These are phyloP conservation scores for Fonsecaea pedrosoi DNA, from an alignment of 2,329 filamentous ascomycete species.

Conservation along the genomic window DNA sequence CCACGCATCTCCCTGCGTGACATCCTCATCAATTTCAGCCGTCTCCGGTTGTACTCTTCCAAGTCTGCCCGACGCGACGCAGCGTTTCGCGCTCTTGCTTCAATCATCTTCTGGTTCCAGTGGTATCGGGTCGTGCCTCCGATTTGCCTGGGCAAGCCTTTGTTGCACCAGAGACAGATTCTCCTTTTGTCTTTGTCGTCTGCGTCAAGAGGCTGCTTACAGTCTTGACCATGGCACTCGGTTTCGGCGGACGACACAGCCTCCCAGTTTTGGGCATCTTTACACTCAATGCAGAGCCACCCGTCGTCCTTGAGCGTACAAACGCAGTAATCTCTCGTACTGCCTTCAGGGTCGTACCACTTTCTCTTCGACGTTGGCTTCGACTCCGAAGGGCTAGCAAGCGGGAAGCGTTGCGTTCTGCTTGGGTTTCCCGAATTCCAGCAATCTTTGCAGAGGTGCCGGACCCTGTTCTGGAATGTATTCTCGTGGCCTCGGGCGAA, in stretches of 20 bases:
- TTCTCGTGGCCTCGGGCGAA: conserved; percentile 41
- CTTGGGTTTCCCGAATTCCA: conserved; percentile 42
- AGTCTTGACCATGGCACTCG: conserved; percentile 41
- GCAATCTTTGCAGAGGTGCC: conserved; percentile 43
- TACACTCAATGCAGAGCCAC: conserved; percentile 43
- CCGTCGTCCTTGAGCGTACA: conserved; percentile 42
- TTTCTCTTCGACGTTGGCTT: conserved; percentile 11
- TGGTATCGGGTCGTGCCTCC: conserved; percentile 37
- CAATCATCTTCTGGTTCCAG: conserved; percentile 40
- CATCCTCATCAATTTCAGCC: conserved; percentile 35
- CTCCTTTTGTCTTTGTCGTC: conserved; percentile 42
- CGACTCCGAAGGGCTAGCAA: conserved; percentile 21
- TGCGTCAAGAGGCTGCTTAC: conserved; percentile 35
- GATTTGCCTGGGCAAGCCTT: conserved; percentile 38
- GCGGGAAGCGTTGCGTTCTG: conserved; percentile 37
- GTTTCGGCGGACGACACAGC: conserved; percentile 30
- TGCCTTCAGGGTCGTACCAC: conserved; percentile 32
- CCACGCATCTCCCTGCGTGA: conserved; percentile 40
- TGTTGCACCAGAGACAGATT: conserved; percentile 45
- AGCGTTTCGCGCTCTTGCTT: conserved; percentile 35
- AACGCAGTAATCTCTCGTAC: conserved; percentile 40
- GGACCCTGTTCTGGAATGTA: conserved; percentile 43
- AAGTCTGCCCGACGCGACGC: conserved; percentile 37
- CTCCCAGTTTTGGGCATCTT: conserved; percentile 41
- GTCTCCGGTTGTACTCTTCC: conserved; percentile 37